phyloP scores from a whole-genome alignment of 441 rosid species.

The Erysimum cheiri region DNA sequence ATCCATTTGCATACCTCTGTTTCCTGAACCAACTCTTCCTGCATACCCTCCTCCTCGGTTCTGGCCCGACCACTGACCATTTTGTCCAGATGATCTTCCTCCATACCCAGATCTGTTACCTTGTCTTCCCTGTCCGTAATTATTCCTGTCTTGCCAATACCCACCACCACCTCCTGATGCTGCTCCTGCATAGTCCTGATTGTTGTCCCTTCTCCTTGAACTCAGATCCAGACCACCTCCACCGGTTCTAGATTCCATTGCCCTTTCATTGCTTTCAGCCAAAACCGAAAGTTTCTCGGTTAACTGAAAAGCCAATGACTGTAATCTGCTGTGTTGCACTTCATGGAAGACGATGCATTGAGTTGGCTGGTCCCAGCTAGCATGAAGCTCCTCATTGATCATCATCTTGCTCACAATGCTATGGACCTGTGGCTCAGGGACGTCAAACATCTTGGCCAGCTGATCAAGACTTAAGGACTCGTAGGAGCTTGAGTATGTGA shows the following conservation, averaged over 20 bases:
- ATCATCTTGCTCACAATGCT: constrained; percentile 78
- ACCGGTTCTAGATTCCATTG: constrained; percentile 66
- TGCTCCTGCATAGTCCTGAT: constrained; percentile 63
- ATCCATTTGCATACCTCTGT: constrained; percentile 43
- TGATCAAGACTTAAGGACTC: constrained; percentile 67
- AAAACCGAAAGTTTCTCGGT: constrained; percentile 69
- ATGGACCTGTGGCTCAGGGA: constrained; percentile 57
- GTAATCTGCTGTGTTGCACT: constrained; percentile 72
- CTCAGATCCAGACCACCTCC: constrained; percentile 74
- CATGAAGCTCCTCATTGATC: constrained; percentile 79
- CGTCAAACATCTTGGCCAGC: constrained; percentile 68
- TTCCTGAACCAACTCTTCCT: constrained; percentile 37
- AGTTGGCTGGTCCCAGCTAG: constrained; percentile 93
- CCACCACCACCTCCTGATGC: constrained; percentile 58
- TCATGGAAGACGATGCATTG: constrained; percentile 73
- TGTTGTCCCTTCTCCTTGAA: constrained; percentile 65
- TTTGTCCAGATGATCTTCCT: constrained; percentile 40
- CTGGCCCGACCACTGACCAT: constrained; percentile 39
- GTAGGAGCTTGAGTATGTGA: constrained; percentile 62
- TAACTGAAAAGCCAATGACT: constrained; percentile 77
- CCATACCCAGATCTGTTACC: constrained; percentile 61
- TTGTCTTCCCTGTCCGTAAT: constrained; percentile 66
- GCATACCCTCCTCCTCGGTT: constrained; percentile 41
- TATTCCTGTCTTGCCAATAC: constrained; percentile 71
- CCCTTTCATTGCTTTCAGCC: constrained; percentile 82